phyloP scores from a whole-genome alignment of 768 basidiomycete species.

The Fomitopsis pulvina region DNA sequence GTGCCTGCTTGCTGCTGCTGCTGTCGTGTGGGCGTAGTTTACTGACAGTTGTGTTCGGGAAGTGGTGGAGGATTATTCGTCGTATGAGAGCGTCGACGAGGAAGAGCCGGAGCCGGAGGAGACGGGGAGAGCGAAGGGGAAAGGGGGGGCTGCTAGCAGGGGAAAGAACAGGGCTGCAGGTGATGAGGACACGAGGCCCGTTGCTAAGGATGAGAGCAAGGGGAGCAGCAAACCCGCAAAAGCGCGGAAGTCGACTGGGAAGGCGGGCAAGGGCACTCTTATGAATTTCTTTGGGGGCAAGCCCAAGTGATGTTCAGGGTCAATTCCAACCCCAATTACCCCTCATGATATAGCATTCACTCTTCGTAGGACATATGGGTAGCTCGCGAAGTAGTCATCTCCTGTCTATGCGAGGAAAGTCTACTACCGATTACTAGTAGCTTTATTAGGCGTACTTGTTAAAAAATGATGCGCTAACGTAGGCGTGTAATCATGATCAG shows the following conservation, averaged over 20 bases:
- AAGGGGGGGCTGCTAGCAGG: constrained; percentile 15
- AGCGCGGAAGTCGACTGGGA: constrained; percentile 11
- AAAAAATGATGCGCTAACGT: no score
- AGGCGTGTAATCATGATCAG: no score
- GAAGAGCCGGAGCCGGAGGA: constrained; percentile 36
- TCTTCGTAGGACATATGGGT: no score
- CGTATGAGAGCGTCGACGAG: constrained; percentile 72
- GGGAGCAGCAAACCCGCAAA: constrained; percentile 5
- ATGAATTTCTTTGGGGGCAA: constrained; percentile 22
- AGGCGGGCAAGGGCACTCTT: constrained; percentile 13
- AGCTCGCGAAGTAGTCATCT: no score
- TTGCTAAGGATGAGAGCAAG: constrained; percentile 5
- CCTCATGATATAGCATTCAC: no score
- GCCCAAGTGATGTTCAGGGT: constrained; percentile 7
- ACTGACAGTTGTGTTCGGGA: constrained; percentile 1
- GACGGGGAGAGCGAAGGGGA: constrained; percentile 11
- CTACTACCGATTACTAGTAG: no score
- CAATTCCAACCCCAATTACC: no score
- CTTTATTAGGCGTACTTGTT: no score
- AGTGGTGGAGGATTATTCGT: constrained; percentile 77
- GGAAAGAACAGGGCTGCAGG: constrained; percentile 19
- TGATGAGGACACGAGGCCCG: constrained; percentile 2
- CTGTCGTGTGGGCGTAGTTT: neutral
- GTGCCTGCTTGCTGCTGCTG: constrained; percentile 8
- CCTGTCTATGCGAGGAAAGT: no score